A percentile compares a stretch with the other conserved stretches of the same genome.
Evolutionary conservation across 2,329 filamentous ascomycete genomes (phyloP).

Genomic region (Clonostachys rosea): DNA sequence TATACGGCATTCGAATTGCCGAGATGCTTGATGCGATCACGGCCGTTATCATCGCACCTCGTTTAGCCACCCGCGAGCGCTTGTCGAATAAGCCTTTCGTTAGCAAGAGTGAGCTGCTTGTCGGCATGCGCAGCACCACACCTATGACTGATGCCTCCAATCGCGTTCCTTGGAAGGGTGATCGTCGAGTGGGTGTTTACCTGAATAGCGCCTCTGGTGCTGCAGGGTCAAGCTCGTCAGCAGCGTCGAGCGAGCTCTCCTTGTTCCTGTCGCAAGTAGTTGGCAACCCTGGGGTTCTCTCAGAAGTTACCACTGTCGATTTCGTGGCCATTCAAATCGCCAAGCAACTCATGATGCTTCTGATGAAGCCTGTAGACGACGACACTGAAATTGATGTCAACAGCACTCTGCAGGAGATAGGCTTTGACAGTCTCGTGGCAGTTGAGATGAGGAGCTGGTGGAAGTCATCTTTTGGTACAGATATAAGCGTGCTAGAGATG

Average conservation of each 20-base stretch:
- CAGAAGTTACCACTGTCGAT: neutral
- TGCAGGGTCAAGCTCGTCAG: too few species aligned
- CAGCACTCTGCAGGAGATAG: constrained; percentile 8
- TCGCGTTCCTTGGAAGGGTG: neutral
- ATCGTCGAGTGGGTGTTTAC: neutral
- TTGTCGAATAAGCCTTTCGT: neutral
- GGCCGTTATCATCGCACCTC: neutral
- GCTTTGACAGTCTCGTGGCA: constrained; percentile 46
- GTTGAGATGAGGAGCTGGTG: constrained; percentile 47
- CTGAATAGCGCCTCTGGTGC: neutral
- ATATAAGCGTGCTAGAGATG: constrained; percentile 43
- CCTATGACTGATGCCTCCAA: neutral
- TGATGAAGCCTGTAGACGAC: neutral
- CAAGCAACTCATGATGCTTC: neutral
- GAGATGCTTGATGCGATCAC: neutral
- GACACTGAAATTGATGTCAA: constrained; percentile 6
- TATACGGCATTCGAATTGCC: neutral
- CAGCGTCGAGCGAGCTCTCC: too few species aligned
- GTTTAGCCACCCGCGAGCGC: too few species aligned
- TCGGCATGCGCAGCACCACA: neutral
- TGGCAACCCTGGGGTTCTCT: too few species aligned
- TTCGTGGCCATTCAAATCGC: neutral
- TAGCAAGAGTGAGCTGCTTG: neutral
- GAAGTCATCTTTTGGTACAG: constrained; percentile 31
- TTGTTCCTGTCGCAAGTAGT: too few species aligned